Evolutionary conservation across 768 basidiomycete genomes (phyloP), one percentile per base, ranked within the genome.

Genomic region (Boletellus ananiceps): DNA sequence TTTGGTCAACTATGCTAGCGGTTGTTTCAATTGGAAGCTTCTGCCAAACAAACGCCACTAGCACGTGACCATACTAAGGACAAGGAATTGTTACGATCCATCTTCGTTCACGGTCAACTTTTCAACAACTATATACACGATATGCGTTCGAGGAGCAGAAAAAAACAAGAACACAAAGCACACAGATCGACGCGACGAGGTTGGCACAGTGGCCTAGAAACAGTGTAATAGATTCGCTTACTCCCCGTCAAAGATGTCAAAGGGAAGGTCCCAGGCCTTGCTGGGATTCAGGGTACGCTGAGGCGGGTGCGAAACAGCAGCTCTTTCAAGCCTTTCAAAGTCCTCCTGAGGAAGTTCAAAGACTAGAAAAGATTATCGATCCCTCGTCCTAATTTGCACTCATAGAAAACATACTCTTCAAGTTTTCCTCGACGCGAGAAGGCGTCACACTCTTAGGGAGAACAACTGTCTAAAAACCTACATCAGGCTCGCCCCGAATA

Each of bases 401-500:
- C 5, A 3, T 6, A 13, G 37, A 11, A 19, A 8, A 2, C 71
- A 51, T 55, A 80, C 85, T 68, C n/a, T 81, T 71, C 36, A 83
- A 68, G 71, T 92, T 91, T 63, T 87, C 85, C 48, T 74, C 69
- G 31, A 92, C 74, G 25, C 86, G 79, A 38, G 77, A 75, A 11
- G 84, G 73, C 3, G 81, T 83, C 13, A 88, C 85, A 54, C 83
- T 86, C 74, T 90, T 92, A 2, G 88, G 86, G 11, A 91, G 72
- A 7, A 84, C 84, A 47, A 84, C 71, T 40, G 82, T 81, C 84
- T 86, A 56, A 34, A 43, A 27, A 27, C 13, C 18, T 12, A 2
- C 13, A 12, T 60, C 23, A 57, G 23, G 11, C 13, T 31, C 14
- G 5, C 21, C 33, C 3, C 21, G 29, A 3, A 13, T 9, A 40